Evolutionary conservation across 148 eudicot species (phyloP), one percentile per base, ranked within the genome.

Genomic region (Rhododendron molle): DNA sequence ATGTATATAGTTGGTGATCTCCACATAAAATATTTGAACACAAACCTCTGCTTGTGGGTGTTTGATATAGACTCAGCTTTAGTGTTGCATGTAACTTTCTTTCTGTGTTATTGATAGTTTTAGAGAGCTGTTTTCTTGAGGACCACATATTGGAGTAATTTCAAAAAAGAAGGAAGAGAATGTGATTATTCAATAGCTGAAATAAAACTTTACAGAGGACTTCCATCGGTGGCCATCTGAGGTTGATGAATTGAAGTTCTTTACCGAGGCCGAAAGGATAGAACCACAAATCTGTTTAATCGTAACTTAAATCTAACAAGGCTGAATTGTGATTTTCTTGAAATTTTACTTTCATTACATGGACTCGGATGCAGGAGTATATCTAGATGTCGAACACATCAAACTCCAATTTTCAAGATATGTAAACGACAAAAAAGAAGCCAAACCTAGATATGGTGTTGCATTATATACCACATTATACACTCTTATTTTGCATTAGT

Each of bases 201-300:
- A 4, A 69, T 14, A 44, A 32, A 50, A 77, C 3, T 58, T 44
- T 43, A 43, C 14, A 21, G 11, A 26, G 52, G 38, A 71, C 21
- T 32, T 52, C 32, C 21, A 13, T 12, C 13, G 2, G 50, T 21
- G 58, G 54, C 78, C 10, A 69, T 71, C 40, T 71, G 40, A 71
- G 76, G 76, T 30, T 71, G 76, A 67, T 67, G 34, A 28, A 67
- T 28, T 81, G 38, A 47, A 85, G 69, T 78, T 85, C 79, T 47
- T 85, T 62, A 83, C 32, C 14, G 9, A 69, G 65, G 20, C 80
- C 12, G 78, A 71, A 49, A 23, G 43, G 52, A 69, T 54, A 9
- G 58, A 77, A 26, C 28, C 71, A 13, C n/a, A 72, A 32, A 26
- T 76, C 30, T 54, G 12, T 84, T 11, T 46, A 9, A 18, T 67